A percentile compares a stretch with the other conserved stretches of the same genome.
These are phyloP conservation scores for Suhomyces canberraensis DNA, from an alignment of 805 yeast species.

Conservation along the genomic window DNA sequence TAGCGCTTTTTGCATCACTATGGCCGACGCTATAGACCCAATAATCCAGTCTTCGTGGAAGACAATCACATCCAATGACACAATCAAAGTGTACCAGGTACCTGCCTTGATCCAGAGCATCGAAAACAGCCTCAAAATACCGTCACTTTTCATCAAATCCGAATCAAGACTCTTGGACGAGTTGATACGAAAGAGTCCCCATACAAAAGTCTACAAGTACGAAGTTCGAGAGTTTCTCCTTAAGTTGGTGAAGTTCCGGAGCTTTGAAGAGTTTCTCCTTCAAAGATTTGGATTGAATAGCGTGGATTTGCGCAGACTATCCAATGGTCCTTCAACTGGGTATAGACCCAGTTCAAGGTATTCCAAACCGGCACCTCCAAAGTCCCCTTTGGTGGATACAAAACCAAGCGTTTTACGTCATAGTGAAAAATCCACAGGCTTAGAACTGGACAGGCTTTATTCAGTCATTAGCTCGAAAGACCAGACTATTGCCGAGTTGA, in stretches of 20 bases:
- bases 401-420: no score
- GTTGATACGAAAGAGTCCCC: conserved; percentile 10
- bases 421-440: no score
- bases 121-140: conserved; percentile 15
- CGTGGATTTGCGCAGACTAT: no score
- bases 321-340: no score
- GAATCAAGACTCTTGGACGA: conserved; percentile 11
- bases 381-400: no score
- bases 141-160: conserved; percentile 14
- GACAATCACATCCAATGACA: not conserved
- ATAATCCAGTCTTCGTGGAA: conserved; percentile 11
- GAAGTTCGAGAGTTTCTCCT: conserved; percentile 24
- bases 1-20: no score
- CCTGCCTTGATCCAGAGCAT: conserved; percentile 19
- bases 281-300: conserved; percentile 13
- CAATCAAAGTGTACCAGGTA: conserved; percentile 22
- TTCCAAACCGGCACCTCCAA: no score
- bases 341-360: no score
- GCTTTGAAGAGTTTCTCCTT: conserved; percentile 18
- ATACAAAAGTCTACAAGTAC: conserved; percentile 15
- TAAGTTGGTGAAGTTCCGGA: conserved; percentile 17
- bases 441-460: not conserved
- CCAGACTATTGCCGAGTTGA: conserved; percentile 14
- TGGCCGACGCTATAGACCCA: no score
- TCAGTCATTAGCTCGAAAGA: no score